Percentiles rank a stretch among this genome's conserved stretches.
These are phyloP conservation scores for Insectozyma bohioensis DNA, from an alignment of 1,139 yeast species.

Conservation along the genomic window DNA sequence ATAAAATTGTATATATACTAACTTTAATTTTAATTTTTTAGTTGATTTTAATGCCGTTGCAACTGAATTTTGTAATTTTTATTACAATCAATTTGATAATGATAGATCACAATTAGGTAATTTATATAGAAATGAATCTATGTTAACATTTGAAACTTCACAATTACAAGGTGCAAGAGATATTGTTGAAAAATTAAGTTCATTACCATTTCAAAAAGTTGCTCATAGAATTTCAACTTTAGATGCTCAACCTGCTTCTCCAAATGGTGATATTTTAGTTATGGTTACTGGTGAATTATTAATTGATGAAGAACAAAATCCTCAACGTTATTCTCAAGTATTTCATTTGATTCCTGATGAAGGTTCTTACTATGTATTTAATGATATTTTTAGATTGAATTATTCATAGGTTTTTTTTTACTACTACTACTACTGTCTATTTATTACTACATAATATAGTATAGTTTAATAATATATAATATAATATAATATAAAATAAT, in stretches of 20 bases:
- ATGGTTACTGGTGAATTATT: slow-evolving; percentile 97
- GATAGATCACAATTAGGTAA: slow-evolving; percentile 92
- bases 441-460: too few species aligned
- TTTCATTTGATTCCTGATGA: slow-evolving; percentile 96
- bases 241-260: slow-evolving; percentile 97
- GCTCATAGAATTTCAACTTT: slow-evolving; percentile 90
- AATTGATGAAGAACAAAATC: slow-evolving; percentile 89
- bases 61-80: slow-evolving; percentile 86
- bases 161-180: slow-evolving; percentile 93
- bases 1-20: slow-evolving; percentile 15
- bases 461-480: too few species aligned
- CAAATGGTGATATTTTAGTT: slow-evolving; percentile 89
- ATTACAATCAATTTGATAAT: slow-evolving; percentile 92
- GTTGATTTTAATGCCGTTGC: slow-evolving; percentile 76
- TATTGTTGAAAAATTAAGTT: slow-evolving; percentile 85
- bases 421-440: too few species aligned
- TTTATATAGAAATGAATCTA: slow-evolving; percentile 93
- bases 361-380: slow-evolving; percentile 86
- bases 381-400: slow-evolving; percentile 94
- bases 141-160: slow-evolving; percentile 94
- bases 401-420: slow-evolving; percentile 42
- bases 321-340: slow-evolving; percentile 95
- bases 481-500: too few species aligned
- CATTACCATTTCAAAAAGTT: slow-evolving; percentile 89
- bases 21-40: slow-evolving; percentile 11